Conservation (phyloP, 2,329 filamentous ascomycete genomes). For the Microdochium trichocladiopsis region DNA sequence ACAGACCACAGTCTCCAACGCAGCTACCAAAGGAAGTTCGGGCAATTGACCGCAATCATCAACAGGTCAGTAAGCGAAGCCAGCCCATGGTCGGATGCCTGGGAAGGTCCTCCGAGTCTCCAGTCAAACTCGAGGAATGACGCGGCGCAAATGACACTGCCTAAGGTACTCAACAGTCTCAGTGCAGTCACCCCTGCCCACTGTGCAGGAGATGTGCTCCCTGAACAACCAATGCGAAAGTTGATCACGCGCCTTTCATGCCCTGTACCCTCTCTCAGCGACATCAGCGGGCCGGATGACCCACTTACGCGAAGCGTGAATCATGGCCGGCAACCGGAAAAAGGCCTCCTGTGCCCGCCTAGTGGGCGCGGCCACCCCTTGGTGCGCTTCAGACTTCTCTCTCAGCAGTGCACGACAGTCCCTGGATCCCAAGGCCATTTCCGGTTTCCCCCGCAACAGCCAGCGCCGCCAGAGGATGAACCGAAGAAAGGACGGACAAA, state of each 20-base stretch:
- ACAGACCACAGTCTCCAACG: too few relatives aligned
- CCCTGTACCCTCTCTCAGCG: neutral
- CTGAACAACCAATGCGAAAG: neutral
- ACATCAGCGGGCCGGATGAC: neutral
- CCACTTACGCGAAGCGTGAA: neutral
- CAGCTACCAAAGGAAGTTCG: too few relatives aligned
- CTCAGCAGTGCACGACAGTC: neutral
- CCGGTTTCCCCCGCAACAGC: neutral
- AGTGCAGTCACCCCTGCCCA: neutral
- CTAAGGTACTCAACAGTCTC: neutral
- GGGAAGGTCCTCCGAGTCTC: too few relatives aligned
- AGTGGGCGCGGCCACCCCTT: neutral
- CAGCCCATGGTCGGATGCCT: too few relatives aligned
- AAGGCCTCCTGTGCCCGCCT: neutral
- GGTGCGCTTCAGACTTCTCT: neutral
- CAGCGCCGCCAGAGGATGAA: neutral
- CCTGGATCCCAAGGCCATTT: neutral
- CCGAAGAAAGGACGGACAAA: neutral
- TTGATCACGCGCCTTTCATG: neutral
- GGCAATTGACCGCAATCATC: too few relatives aligned
- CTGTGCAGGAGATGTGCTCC: neutral
- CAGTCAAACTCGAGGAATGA: too few relatives aligned
- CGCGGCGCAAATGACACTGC: too few relatives aligned
- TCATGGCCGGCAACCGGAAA: neutral
- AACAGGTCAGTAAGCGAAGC: too few relatives aligned